Conservation (phyloP, 805 yeast species). For the Starmerella vaccinii region DNA sequence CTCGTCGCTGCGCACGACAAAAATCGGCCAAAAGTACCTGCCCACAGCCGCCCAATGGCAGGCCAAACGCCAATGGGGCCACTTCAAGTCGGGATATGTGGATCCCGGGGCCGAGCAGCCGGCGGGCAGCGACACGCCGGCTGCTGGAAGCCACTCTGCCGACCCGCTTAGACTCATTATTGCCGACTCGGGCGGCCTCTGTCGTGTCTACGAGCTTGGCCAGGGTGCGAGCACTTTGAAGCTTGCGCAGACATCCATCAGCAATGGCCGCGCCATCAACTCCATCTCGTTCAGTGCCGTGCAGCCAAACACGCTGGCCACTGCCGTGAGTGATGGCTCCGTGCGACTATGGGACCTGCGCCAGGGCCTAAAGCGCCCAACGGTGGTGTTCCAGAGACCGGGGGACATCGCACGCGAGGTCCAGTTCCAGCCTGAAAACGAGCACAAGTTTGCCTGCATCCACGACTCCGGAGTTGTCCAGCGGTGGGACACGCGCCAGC, state of each 20-base stretch:
- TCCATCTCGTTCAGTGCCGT: slow-evolving; percentile 49
- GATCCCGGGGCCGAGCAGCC: background rate
- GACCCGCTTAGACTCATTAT: slow-evolving; percentile 23
- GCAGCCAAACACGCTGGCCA: slow-evolving; percentile 48
- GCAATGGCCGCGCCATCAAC: slow-evolving; percentile 38
- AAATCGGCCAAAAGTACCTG: slow-evolving; percentile 2
- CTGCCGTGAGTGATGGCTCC: slow-evolving; percentile 71
- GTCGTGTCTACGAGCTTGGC: slow-evolving; percentile 30
- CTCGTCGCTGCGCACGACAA: slow-evolving; percentile 6
- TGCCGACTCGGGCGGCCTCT: slow-evolving; percentile 30
- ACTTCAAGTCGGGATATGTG: background rate
- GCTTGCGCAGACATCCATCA: slow-evolving; percentile 9
- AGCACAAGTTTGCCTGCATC: slow-evolving; percentile 57
- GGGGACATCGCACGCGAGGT: slow-evolving; percentile 61
- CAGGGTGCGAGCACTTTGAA: slow-evolving; percentile 24
- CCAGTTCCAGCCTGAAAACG: slow-evolving; percentile 43
- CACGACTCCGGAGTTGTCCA: slow-evolving; percentile 85
- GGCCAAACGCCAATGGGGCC: slow-evolving; percentile 8
- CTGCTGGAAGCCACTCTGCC: background rate
- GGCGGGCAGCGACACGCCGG: background rate
- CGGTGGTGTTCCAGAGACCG: slow-evolving; percentile 44
- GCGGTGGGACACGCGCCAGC: slow-evolving; percentile 73
- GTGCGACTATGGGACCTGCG: slow-evolving; percentile 79
- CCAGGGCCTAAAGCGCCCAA: slow-evolving; percentile 41
- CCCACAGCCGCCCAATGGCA: slow-evolving; percentile 17